A percentile compares a stretch with the other conserved stretches of the same genome.
Evolutionary conservation across 495 filamentous ascomycete species (phyloP).

Genomic region (Penicillium ucsense): DNA sequence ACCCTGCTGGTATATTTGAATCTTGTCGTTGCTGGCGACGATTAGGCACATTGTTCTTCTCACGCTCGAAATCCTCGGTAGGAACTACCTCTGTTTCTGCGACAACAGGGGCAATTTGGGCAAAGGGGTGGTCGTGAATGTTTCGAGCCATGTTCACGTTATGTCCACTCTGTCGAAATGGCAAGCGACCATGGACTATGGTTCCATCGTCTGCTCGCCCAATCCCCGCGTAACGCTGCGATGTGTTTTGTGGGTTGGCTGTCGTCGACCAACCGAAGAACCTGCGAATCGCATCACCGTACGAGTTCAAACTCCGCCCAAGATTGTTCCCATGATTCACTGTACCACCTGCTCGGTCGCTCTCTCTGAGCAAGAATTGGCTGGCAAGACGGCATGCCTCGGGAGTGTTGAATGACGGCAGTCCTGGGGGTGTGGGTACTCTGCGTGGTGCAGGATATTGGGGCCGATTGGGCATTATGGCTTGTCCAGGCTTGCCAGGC

Average conservation of each 20-base stretch:
- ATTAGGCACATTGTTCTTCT: no score
- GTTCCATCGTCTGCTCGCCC: slow-evolving; percentile 31
- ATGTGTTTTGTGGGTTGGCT: not conserved
- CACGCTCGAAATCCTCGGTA: no score
- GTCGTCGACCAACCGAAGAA: slow-evolving; percentile 16
- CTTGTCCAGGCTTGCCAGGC: slow-evolving; percentile 16
- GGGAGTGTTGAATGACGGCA: slow-evolving; percentile 37
- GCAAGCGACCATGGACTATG: slow-evolving; percentile 28
- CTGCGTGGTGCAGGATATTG: slow-evolving; percentile 31
- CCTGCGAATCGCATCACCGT: slow-evolving; percentile 17
- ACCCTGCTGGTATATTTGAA: no score
- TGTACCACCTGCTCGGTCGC: not conserved
- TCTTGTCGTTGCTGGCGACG: no score
- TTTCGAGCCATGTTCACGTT: slow-evolving; percentile 16
- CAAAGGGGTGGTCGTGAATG: slow-evolving; percentile 29
- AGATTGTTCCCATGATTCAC: no score
- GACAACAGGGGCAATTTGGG: slow-evolving; percentile 14
- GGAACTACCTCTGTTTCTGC: slow-evolving; percentile 1
- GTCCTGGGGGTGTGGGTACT: slow-evolving; percentile 35
- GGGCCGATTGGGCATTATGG: slow-evolving; percentile 24
- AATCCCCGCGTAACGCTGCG: slow-evolving; percentile 9
- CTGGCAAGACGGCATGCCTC: slow-evolving; percentile 30
- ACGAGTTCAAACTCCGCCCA: slow-evolving; percentile 8
- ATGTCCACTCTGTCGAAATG: slow-evolving; percentile 30
- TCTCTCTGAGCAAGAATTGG: slow-evolving; percentile 12